These are phyloP conservation scores for Lactarius sp. DNA, from an alignment of 768 basidiomycete genomes.

Conservation along the genomic window DNA sequence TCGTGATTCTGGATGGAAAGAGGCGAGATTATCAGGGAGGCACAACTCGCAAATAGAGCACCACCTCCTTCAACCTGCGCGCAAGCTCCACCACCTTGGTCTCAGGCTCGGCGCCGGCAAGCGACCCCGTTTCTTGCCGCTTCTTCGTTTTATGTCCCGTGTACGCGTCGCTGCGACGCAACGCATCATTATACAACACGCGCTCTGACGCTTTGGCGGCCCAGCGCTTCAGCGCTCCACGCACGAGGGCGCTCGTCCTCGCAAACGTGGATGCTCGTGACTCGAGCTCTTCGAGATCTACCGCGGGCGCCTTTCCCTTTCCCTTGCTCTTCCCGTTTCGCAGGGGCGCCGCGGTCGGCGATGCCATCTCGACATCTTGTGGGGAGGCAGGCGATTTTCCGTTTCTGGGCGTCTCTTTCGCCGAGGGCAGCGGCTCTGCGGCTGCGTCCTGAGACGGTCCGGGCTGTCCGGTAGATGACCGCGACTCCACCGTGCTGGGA, in stretches of 20 bases:
- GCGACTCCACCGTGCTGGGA: slow-evolving; percentile 1
- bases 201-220: too few relatives aligned
- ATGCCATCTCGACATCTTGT: slow-evolving; percentile 21
- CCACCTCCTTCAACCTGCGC: slow-evolving; percentile 62
- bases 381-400: slow-evolving; percentile 4
- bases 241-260: slow-evolving; percentile 9
- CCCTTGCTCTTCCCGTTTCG: slow-evolving; percentile 16
- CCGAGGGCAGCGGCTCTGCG: background rate
- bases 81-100: slow-evolving; percentile 38
- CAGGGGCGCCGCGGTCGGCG: slow-evolving; percentile 4
- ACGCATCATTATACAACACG: too few relatives aligned
- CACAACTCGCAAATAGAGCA: background rate
- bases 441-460: background rate
- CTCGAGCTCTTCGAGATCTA: slow-evolving; percentile 9
- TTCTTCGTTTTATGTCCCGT: too few relatives aligned
- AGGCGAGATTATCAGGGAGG: background rate
- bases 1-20: slow-evolving; percentile 52
- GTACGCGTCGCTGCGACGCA: too few relatives aligned
- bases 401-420: background rate
- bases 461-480: background rate
- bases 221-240: slow-evolving; percentile 17
- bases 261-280: slow-evolving; percentile 7
- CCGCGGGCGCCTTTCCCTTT: slow-evolving; percentile 17
- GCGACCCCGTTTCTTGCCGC: slow-evolving; percentile 20
- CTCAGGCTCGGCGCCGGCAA: slow-evolving; percentile 22